These are phyloP conservation scores for Coemansia biformis DNA, from an alignment of 192 early-diverging fungal genomes.

Conservation along the genomic window DNA sequence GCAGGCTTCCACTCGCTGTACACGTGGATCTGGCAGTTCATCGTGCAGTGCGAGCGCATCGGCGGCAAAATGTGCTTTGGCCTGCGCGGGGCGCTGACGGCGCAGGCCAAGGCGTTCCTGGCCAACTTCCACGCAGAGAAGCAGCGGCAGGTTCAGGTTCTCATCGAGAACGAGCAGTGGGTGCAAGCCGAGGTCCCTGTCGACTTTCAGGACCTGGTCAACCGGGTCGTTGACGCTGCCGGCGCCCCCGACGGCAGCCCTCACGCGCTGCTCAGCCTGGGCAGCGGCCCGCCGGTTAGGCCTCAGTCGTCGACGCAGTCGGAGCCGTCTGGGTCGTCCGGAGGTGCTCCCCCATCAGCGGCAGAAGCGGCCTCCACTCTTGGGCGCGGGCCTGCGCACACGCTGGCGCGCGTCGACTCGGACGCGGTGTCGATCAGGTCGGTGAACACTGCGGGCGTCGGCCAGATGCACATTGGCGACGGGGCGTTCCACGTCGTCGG, in stretches of 20 bases:
- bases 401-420: constrained; percentile 22
- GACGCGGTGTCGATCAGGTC: constrained; percentile 39
- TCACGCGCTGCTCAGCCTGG: constrained; percentile 5
- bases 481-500: constrained; percentile 81
- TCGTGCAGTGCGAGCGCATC: constrained; percentile 67
- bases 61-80: constrained; percentile 88
- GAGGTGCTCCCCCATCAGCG: no score
- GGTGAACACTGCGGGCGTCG: constrained; percentile 46
- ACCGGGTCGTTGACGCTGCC: constrained; percentile 60
- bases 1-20: constrained; percentile 84
- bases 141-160: constrained; percentile 72
- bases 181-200: constrained; percentile 84
- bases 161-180: constrained; percentile 98
- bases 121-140: constrained; percentile 92
- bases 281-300: neutral
- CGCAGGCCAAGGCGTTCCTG: constrained; percentile 91
- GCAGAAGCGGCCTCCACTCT: neutral
- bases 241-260: neutral
- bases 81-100: constrained; percentile 75
- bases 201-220: constrained; percentile 85
- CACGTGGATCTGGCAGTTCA: constrained; percentile 75
- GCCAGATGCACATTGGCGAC: constrained; percentile 71
- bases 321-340: constrained; percentile 1
- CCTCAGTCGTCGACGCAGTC: neutral
- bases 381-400: neutral